Base-by-base conservation (phyloP, 1,284 basidiomycete genomes). In the Marasmius sp. region DNA sequence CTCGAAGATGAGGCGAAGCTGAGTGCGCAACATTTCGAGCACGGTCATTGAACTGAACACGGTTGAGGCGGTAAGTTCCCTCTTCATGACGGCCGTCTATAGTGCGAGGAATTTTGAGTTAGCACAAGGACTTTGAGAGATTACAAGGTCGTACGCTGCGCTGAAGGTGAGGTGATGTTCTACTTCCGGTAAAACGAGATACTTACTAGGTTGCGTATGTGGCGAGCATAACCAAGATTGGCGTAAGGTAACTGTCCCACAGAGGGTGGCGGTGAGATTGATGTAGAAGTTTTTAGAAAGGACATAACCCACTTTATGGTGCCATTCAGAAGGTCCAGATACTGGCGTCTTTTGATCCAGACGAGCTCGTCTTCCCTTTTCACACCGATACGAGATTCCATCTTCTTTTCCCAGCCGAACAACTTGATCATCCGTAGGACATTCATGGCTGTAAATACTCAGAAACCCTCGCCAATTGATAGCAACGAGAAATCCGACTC, bases 371-470 rank as follows among this genome's bases (percentile, higher is more conserved):
- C 78, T 55, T 86, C 81, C 57, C 83, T 72, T 77, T 82, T 81
- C 43, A 77, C 78, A 14, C 78, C 74, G 45, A 88, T 76, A 56
- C 79, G 76, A 22, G 77, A 72, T 60, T 82, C 77, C 72, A 86
- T 81, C 65, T 83, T 80, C 18, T 74, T 73, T 68, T 88, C 86
- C 87, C 87, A 88, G 9, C 84, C 88, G 66, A 91, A 91, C 66
- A 91, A 80, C 73, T 91, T 90, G 72, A 88, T 76, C 80, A 87
- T 87, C 33, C 86, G 78, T n/a, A 83, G 66, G 8, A 82, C 75
- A 63, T 74, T 79, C 76, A 81, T 73, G 8, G 75, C 79, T 81
- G 50, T 12, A 34, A 43, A 36, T 51, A 39, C 20, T 10, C 12
- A 11, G 11, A 5, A 37, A 2, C 5, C 27, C 27, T 27, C 27